Evolutionary conservation across 208 protist species (phyloP).

Genomic region (Acanthamoeba sp.): DNA sequence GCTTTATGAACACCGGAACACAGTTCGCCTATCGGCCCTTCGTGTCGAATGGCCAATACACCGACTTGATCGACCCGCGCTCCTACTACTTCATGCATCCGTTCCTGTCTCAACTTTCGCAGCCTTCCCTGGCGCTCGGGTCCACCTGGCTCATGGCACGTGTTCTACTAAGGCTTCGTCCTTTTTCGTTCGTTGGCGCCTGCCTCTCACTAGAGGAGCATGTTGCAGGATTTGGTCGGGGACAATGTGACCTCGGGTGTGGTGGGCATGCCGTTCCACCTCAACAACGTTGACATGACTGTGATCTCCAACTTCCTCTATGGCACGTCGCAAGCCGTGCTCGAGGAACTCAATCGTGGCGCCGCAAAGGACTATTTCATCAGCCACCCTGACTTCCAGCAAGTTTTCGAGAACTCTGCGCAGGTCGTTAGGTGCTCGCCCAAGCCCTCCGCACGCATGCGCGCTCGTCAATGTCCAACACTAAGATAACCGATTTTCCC

Average conservation of each 20-base stretch:
- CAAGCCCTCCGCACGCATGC: not conserved
- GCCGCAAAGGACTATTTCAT: not conserved
- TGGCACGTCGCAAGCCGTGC: constrained; percentile 2
- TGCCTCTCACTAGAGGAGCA: not conserved
- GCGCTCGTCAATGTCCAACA: not conserved
- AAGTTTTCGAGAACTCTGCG: not conserved
- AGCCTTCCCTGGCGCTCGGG: not conserved
- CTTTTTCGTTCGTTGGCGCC: not conserved
- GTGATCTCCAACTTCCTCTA: constrained; percentile 70
- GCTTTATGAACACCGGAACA: not conserved
- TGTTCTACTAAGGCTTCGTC: not conserved
- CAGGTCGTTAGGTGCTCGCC: not conserved
- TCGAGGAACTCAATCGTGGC: not conserved
- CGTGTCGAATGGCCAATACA: not conserved
- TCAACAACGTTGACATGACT: constrained; percentile 48
- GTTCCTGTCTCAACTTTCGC: not conserved
- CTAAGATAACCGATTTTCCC: too few relatives aligned
- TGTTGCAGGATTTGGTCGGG: not conserved
- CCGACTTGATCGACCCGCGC: constrained; percentile 6
- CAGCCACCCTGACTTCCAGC: not conserved
- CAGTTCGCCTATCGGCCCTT: constrained; percentile 36
- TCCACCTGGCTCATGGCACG: constrained; percentile 5
- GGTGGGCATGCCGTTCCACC: constrained; percentile 50
- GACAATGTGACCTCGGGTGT: not conserved
- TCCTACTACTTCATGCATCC: constrained; percentile 28